phyloP scores from a whole-genome alignment of 371 early-diverging fungal genomes.

The Coemansia sp. region DNA sequence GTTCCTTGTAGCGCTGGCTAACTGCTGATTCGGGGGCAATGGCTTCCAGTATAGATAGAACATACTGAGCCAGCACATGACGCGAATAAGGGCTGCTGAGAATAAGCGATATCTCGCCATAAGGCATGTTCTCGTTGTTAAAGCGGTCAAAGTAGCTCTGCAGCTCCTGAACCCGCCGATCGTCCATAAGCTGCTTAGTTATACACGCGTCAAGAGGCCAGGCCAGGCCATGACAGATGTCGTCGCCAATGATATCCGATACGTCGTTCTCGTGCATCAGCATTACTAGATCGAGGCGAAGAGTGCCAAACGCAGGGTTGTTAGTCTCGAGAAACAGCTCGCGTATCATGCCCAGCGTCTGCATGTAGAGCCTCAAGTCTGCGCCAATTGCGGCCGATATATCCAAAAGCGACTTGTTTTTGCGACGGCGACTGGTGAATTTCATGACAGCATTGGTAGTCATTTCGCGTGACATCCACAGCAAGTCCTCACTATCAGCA shows the following conservation, averaged over 20 bases:
- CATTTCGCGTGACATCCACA: slow-evolving; percentile 53
- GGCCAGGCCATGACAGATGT: slow-evolving; percentile 62
- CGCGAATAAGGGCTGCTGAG: slow-evolving; percentile 43
- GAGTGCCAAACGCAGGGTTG: slow-evolving; percentile 60
- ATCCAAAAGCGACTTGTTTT: slow-evolving; percentile 56
- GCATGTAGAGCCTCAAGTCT: slow-evolving; percentile 59
- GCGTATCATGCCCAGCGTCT: slow-evolving; percentile 60
- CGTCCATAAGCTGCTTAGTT: slow-evolving; percentile 65
- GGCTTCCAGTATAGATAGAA: slow-evolving; percentile 27
- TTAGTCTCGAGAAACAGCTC: slow-evolving; percentile 60
- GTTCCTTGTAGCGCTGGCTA: slow-evolving; percentile 17
- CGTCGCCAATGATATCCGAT: slow-evolving; percentile 54
- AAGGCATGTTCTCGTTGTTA: slow-evolving; percentile 55
- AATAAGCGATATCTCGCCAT: slow-evolving; percentile 57
- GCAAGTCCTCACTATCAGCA: slow-evolving; percentile 52
- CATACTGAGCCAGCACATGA: slow-evolving; percentile 33
- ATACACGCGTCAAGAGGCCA: slow-evolving; percentile 71
- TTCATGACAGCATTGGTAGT: slow-evolving; percentile 38
- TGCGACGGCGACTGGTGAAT: slow-evolving; percentile 52
- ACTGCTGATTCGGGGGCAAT: slow-evolving; percentile 30
- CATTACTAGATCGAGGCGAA: slow-evolving; percentile 71
- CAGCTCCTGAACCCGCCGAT: slow-evolving; percentile 61
- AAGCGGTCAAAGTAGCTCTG: slow-evolving; percentile 66
- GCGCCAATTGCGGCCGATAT: slow-evolving; percentile 59
- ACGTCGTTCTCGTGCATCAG: slow-evolving; percentile 63